Percentiles rank a stretch among this genome's conserved stretches.
Conservation (phyloP, 1,284 basidiomycete genomes). For the Moesziomyces sp. region DNA sequence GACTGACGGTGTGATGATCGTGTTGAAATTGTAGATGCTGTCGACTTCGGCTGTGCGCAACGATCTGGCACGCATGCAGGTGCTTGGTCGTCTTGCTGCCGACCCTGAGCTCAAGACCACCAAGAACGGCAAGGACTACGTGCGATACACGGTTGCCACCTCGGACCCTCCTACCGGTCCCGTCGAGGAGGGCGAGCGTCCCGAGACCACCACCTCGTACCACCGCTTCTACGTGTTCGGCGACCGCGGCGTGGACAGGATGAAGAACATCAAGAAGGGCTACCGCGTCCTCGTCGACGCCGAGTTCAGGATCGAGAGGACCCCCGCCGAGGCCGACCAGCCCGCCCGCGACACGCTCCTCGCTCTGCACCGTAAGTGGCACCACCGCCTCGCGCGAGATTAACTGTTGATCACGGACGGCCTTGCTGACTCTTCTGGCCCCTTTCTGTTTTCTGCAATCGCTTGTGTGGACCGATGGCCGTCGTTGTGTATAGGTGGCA, state of each 20-base stretch:
- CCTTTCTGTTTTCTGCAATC: background rate
- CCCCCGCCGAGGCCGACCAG: slow-evolving; percentile 41
- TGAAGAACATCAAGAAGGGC: slow-evolving; percentile 60
- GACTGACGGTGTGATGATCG: background rate
- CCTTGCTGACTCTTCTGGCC: too few relatives aligned
- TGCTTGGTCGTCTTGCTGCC: slow-evolving; percentile 63
- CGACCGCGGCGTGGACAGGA: slow-evolving; percentile 51
- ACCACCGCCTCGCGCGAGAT: background rate
- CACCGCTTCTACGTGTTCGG: slow-evolving; percentile 63
- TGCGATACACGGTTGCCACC: slow-evolving; percentile 64
- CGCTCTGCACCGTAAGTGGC: slow-evolving; percentile 55
- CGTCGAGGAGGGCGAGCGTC: slow-evolving; percentile 49
- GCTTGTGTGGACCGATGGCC: background rate
- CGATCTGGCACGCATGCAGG: slow-evolving; percentile 62
- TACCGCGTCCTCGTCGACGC: slow-evolving; percentile 62
- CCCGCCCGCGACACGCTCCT: slow-evolving; percentile 42
- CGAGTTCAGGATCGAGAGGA: slow-evolving; percentile 59
- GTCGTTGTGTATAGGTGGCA: slow-evolving; percentile 24
- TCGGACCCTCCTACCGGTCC: slow-evolving; percentile 59
- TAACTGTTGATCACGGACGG: too few relatives aligned
- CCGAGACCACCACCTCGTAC: slow-evolving; percentile 51
- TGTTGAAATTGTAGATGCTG: slow-evolving; percentile 35
- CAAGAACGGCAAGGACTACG: slow-evolving; percentile 65
- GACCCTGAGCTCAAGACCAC: slow-evolving; percentile 62
- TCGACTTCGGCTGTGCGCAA: slow-evolving; percentile 50